Base-by-base conservation (phyloP, 495 filamentous ascomycete genomes). In the Beverwykella pulmonaria region DNA sequence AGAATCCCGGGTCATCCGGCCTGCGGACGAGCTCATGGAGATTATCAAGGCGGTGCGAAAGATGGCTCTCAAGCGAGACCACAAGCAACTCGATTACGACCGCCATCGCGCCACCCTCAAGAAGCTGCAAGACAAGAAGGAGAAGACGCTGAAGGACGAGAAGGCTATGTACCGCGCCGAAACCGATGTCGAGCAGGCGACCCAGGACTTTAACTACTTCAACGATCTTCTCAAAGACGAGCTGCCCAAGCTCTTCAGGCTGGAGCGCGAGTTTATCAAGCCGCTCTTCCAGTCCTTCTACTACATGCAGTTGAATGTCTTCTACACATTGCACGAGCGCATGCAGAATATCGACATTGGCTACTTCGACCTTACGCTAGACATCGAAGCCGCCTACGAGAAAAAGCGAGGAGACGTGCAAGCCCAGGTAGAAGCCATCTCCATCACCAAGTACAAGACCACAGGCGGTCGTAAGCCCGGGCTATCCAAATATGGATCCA, bases 281-380 rank as follows among this genome's bases (percentile, higher is more conserved):
- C 94, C 94, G 15, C 83, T 99, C 8, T 99, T 99, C 83, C 95
- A 97, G 72, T 96, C 92, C 32, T 99, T 98, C 81, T 99, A 99
- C 79, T 99, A 99, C 82, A 98, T 99, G 95, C 94, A 99, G 76
- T 85, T 99, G 59, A 99, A 99, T 76, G 92, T 99, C 65, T 99
- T 98, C 79, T 99, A 99, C 78, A 98, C 95, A 0, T 82, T 99
- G 34, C 94, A 99, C 77, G 94, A 99, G 78, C 90, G 86, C 77
- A 98, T 98, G 95, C 94, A 97, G 77, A 87, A 82, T 60, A 91
- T 95, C 73, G 91, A 97, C 75, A 98, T 99, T 71, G 91, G 90
- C 62, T 99, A 99, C 79, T 99, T 99, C 76, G 89, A 99, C 74
- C 84, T 99, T 34, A 88, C 89, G 10, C 82, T 89, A 29, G 93